Evolutionary conservation across 176 grass and related monocot species (phyloP), one percentile per base, ranked within the genome.

Genomic region (Hordeum marinum): DNA sequence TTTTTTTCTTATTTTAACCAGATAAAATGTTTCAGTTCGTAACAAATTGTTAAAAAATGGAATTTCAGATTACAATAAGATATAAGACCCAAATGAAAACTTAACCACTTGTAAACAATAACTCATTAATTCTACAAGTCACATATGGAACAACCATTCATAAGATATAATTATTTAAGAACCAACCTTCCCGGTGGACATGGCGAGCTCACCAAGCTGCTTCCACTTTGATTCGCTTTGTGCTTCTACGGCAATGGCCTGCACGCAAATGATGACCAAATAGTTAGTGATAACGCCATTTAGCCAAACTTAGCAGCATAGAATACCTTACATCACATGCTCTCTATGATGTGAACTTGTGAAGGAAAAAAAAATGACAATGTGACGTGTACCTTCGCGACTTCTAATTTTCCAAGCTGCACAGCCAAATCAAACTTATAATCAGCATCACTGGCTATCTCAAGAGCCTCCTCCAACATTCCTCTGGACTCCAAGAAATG

Each of bases 161-260:
- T 29, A 80, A 66, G 21, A 66, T 75, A 84, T 57, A 57, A 57
- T 57, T 18, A 57, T 57, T 50, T 75, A 82, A 81, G 48, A 89
- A 77, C 77, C 66, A 83, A 98, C 96, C 88, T 98, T 98, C 64
- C 96, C 96, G 42, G 86, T 91, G 61, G 93, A 98, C 90, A 98
- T 89, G 60, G 96, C 96, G 3, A 96, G 84, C 63, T 96, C 96
- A 29, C 96, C 96, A 77, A 98, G 74, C 88, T 96, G 93, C 81
- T 98, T 98, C 96, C 93, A 98, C 86, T 98, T 98, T 15, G 96
- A 98, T 84, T 98, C 93, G 81, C 93, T 96, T 87, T 96, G 96
- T n/a, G 91, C 85, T 87, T 96, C 93, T 84, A 75, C 79, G 4
- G 93, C 93, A 37, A 98, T 96, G 84, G 90, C 88, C 96, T 98